Conservation (phyloP, 148 eudicot genomes). For the Diospyros lotus region DNA sequence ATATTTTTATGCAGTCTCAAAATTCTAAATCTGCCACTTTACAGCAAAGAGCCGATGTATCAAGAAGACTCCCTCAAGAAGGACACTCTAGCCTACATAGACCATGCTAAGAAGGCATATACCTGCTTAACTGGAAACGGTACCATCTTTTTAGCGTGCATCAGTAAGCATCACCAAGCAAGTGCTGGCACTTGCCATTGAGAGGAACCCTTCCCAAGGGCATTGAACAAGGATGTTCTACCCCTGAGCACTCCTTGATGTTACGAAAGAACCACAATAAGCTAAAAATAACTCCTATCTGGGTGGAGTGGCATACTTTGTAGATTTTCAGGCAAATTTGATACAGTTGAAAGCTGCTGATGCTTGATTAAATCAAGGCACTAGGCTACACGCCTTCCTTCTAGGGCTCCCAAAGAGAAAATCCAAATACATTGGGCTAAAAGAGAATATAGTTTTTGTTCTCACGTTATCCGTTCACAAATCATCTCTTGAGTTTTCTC, state of each 20-base stretch:
- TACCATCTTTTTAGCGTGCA: not conserved
- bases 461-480: too few relatives aligned
- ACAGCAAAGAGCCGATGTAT: not conserved
- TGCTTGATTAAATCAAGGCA: not conserved
- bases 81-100: not conserved
- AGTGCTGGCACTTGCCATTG: not conserved
- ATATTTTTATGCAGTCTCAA: not conserved
- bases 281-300: not conserved
- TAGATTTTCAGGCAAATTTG: not conserved
- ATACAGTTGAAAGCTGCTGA: not conserved
- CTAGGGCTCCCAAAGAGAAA: not conserved
- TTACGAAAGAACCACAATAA: not conserved
- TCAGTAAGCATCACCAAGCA: not conserved
- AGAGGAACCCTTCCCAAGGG: not conserved
- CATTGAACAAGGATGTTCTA: not conserved
- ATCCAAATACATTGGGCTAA: too few relatives aligned
- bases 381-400: not conserved
- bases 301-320: not conserved
- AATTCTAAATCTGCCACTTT: not conserved
- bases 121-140: not conserved
- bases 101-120: constrained; percentile 1
- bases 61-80: not conserved
- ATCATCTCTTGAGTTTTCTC: too few relatives aligned
- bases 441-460: too few relatives aligned
- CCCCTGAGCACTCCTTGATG: not conserved